Base-by-base conservation (phyloP, 1,139 yeast species). In the Candida sp. region DNA sequence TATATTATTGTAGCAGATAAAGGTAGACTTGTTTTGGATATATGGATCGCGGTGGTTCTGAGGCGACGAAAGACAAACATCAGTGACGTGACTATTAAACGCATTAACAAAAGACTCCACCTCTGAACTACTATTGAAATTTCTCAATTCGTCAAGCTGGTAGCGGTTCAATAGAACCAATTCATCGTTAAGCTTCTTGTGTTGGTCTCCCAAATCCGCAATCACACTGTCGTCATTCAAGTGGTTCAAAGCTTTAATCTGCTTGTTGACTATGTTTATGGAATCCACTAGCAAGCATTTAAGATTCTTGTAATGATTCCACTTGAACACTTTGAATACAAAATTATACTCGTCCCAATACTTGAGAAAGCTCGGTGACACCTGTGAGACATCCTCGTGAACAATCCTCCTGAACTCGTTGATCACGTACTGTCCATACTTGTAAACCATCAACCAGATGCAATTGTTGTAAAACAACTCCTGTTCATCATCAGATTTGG, bases 391-490 rank as follows among this genome's bases (percentile, higher is more conserved):
- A 7, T 40, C 26, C 7, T 33, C 31, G 9, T 25, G 22, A 3
- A 55, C 33, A 11, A 54, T 47, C 3, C 17, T 17, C 26, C 49
- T 53, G 43, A 62, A 58, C 27, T 52, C 57, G 12, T 44, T 7
- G 5, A 67, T 51, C 40, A 69, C 25, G 11, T 54, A 55, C 17
- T 51, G 46, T 2, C 68, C 56, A 47, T 52, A 53, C 47, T 66
- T 67, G 49, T 51, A 66, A 5, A 66, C 48, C 23, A 67, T 42
- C 6, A 67, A 49, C 62, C 70, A 62, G 9, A 68, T 52, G 41
- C 63, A 60, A 49, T 66, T 66, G 30, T 56, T 44, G 7, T 49
- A 49, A 42, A 51, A 52, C 38, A 46, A 49, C 12, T 49, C 43
- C 8, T 41, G 39, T 33, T 54, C 58, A 31, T 52, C 49, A 22